These are phyloP conservation scores for Phytophthora parvispora DNA, from an alignment of 352 stramenopile genomes.

Conservation along the genomic window DNA sequence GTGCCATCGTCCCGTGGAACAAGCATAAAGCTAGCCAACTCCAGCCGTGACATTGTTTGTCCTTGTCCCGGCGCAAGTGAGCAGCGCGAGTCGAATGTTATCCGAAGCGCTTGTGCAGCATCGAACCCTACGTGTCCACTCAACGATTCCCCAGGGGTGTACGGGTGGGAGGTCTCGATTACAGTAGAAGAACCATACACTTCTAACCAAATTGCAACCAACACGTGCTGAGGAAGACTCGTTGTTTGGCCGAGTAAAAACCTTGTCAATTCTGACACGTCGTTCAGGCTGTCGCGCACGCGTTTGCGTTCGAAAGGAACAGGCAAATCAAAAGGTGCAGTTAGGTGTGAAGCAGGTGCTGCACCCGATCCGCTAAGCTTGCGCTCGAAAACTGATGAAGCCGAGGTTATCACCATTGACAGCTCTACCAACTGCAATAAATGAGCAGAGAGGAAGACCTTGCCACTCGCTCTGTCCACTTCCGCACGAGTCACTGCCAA, in stretches of 20 bases:
- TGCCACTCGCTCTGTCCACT: constrained; percentile 62
- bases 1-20: constrained; percentile 15
- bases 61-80: constrained; percentile 41
- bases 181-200: constrained; percentile 71
- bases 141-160: constrained; percentile 34
- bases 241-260: constrained; percentile 72
- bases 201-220: constrained; percentile 83
- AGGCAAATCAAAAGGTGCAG: constrained; percentile 47
- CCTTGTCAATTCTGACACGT: constrained; percentile 57
- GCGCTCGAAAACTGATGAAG: constrained; percentile 44
- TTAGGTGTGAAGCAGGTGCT: not conserved
- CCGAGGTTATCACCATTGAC: constrained; percentile 63
- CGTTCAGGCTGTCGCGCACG: constrained; percentile 55
- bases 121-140: constrained; percentile 59
- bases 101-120: constrained; percentile 59
- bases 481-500: constrained; percentile 71
- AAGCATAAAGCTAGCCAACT: constrained; percentile 37
- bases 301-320: constrained; percentile 51
- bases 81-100: constrained; percentile 80
- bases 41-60: constrained; percentile 21
- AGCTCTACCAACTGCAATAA: constrained; percentile 86
- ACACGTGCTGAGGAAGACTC: constrained; percentile 58
- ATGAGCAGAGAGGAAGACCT: constrained; percentile 79
- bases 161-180: constrained; percentile 79
- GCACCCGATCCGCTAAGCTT: constrained; percentile 18